Evolutionary conservation across 2,329 filamentous ascomycete genomes (phyloP), one percentile per base, ranked within the genome.

Genomic region (Didymella lethalis): DNA sequence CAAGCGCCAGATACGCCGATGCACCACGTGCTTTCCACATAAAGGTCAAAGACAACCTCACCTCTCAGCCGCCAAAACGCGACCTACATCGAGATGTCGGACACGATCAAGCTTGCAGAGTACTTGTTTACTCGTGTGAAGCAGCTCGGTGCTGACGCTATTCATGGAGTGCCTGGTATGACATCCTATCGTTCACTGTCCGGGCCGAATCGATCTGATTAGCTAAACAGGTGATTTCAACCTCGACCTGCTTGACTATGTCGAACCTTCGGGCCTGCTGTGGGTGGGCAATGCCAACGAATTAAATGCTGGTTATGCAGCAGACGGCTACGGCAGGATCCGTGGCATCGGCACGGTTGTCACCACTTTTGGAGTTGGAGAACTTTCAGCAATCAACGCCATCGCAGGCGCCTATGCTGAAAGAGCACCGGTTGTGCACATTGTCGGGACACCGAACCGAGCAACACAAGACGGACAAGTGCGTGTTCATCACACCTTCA

Each of bases 391-490:
- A 48, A 81, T 92, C 69, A 91, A 92, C 68, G 90, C 87, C 40
- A 77, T 92, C 53, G 90, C 89, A 2, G 90, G 90, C n/a, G 85
- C 89, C 43, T 92, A 85, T 77, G 88, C 88, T 1, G 90, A 93
- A 75, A 85, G 86, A 66, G 87, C 91, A 2, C 88, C 90, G 2
- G 81, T 93, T 7, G 80, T 87, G 11, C 85, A 88, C 64, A 82
- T 88, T 41, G 84, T 87, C 23, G 85, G 85, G 2, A 82, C 82
- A 0, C 83, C 85, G 8, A 8, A 75, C 2, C 76, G 80, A 2
- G 61, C 67, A 8, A 75, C 78, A 3, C 83, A 85, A 60, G 76
- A 80, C 10, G 67, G 72, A 2, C 76, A 81, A 3, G 68, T 75
- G 11, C 61, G 80, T 48, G 74, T 86, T 23, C 89, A 92, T 74